Conservation (phyloP, 805 yeast genomes). For the Starmerella asiatica region DNA sequence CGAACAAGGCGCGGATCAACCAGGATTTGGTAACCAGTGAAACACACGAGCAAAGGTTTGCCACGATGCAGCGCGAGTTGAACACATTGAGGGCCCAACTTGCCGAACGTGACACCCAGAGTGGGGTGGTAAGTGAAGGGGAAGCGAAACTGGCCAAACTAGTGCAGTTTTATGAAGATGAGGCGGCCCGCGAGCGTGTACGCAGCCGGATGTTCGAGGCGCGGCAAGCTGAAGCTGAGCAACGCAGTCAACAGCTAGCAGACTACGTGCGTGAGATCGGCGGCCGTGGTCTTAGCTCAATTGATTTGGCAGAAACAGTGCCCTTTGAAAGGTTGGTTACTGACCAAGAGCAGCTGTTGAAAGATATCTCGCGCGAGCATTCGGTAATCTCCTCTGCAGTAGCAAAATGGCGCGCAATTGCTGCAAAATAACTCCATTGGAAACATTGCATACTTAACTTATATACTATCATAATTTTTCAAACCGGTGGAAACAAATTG, state of each 20-base stretch:
- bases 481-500: too few relatives aligned
- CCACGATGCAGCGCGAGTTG: conserved; percentile 31
- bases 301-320: conserved; percentile 7
- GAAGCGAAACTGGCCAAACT: conserved; percentile 17
- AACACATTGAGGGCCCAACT: conserved; percentile 25
- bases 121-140: conserved; percentile 25
- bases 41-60: conserved; percentile 29
- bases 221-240: conserved; percentile 17
- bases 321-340: conserved; percentile 8
- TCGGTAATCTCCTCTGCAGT: background rate
- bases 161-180: conserved; percentile 25
- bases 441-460: too few relatives aligned
- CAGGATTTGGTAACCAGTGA: conserved; percentile 31
- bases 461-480: too few relatives aligned
- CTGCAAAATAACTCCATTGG: too few relatives aligned
- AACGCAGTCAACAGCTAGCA: conserved; percentile 18
- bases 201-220: conserved; percentile 19
- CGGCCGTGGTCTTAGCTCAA: conserved; percentile 16
- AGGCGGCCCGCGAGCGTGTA: conserved; percentile 21
- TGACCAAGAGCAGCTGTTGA: conserved; percentile 8
- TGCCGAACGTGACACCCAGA: conserved; percentile 20
- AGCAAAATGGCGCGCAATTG: background rate
- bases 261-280: conserved; percentile 21
- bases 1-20: conserved; percentile 45
- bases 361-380: background rate